Base-by-base conservation (phyloP, 257 asterid species). In the Paulownia fortunei region DNA sequence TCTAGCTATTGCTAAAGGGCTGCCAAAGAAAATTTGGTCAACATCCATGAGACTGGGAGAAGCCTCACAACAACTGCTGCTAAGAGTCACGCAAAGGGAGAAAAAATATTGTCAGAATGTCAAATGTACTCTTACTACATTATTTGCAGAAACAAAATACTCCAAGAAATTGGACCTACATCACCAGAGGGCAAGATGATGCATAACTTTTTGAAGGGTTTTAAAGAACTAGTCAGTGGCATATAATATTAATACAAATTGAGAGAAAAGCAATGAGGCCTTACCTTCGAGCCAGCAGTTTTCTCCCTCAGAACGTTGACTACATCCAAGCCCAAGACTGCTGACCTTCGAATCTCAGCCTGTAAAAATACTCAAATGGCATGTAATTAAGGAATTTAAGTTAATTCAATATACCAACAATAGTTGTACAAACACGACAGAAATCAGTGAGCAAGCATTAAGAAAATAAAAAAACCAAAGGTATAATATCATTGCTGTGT, bases 301-400 rank as follows among this genome's bases (percentile, higher is more conserved):
- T 90, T 89, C 79, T 88, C 90, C 37, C 63, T 86, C 76, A 86
- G 73, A 78, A 93, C 78, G 64, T 80, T 83, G 73, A 16, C 82
- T 15, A 79, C 89, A 82, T 92, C 92, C 86, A 93, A 79, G 76
- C 89, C 86, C 73, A 77, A 56, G 47, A 96, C 74, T 30, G 92
- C 93, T 44, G 90, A 87, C 83, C 87, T 88, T 32, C 99, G 93
- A 63, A 92, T 85, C 82, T 82, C 91, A 51, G 96, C 90, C 99
- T 95, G 87, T 59, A 60, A 46, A 56, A 73, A 67, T 44, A 30
- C 56, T 54, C 62, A 76, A 77, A 51, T 11, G 39, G 19, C n/a
- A 52, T 13, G 70, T 15, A 59, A 24, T 77, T 37, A 65, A 67
- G 15, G 60, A 82, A 70, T 4, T 55, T 24, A 9, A 59, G 12